Percentiles rank a stretch among this genome's conserved stretches.
Evolutionary conservation across 768 basidiomycete species (phyloP).

Genomic region (Gelatoporia subvermispora): DNA sequence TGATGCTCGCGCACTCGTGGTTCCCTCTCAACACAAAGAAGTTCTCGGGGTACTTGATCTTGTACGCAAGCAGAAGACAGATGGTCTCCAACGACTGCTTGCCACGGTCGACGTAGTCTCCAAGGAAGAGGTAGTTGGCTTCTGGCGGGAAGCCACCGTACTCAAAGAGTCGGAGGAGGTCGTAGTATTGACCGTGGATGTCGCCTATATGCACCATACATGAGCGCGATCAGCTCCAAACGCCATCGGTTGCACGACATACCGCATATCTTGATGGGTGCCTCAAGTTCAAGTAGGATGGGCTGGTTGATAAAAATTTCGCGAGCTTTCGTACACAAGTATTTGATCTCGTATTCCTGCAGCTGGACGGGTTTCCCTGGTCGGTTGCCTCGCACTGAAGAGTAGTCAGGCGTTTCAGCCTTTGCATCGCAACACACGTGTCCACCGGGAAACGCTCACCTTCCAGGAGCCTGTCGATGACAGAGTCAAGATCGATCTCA

Average conservation of each 20-base stretch:
- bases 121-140: slow-evolving; percentile 99
- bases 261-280: slow-evolving; percentile 99
- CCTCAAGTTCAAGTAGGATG: slow-evolving; percentile 95
- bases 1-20: slow-evolving; percentile 99
- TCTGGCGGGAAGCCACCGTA: slow-evolving; percentile 99
- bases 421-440: slow-evolving; percentile 11
- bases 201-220: slow-evolving; percentile 58
- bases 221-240: neutral
- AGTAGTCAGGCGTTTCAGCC: slow-evolving; percentile 4
- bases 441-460: slow-evolving; percentile 50
- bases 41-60: slow-evolving; percentile 99
- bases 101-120: slow-evolving; percentile 98
- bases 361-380: slow-evolving; percentile 98
- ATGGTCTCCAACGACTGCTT: slow-evolving; percentile 99
- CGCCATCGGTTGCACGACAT: slow-evolving; percentile 23
- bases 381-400: slow-evolving; percentile 90
- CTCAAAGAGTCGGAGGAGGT: slow-evolving; percentile 95
- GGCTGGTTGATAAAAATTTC: slow-evolving; percentile 99
- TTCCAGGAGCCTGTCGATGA: slow-evolving; percentile 97
- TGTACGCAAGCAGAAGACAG: slow-evolving; percentile 97
- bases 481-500: slow-evolving; percentile 98
- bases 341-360: slow-evolving; percentile 99
- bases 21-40: slow-evolving; percentile 99
- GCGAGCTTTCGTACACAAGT: slow-evolving; percentile 95
- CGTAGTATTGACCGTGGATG: slow-evolving; percentile 99